Conservation (phyloP, 768 basidiomycete species). For the Kwoniella mangroviensis region DNA sequence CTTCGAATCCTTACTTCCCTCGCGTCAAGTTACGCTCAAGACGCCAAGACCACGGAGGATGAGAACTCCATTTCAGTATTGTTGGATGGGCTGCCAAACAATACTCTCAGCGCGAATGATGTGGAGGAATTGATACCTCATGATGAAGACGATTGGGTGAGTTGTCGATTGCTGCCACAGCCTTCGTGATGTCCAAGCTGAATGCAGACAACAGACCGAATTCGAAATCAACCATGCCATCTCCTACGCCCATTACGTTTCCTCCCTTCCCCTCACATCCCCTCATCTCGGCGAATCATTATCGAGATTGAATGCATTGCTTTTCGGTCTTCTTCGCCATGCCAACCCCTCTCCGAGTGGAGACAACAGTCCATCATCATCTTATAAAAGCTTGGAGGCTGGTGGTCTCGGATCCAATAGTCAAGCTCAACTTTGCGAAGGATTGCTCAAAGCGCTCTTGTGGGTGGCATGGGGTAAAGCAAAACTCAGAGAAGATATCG, state of each 20-base stretch:
- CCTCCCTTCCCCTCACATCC: constrained; percentile 38
- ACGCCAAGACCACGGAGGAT: constrained; percentile 9
- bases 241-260: constrained; percentile 53
- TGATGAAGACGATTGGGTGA: constrained; percentile 50
- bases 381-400: constrained; percentile 22
- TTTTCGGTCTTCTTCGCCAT: constrained; percentile 37
- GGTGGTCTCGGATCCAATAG: constrained; percentile 10
- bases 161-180: constrained; percentile 7
- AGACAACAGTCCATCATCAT: constrained; percentile 36
- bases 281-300: constrained; percentile 31
- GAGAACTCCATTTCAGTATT: constrained; percentile 20
- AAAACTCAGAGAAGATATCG: constrained; percentile 26
- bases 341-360: constrained; percentile 11
- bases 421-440: constrained; percentile 41
- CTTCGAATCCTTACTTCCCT: constrained; percentile 51
- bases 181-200: neutral
- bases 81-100: constrained; percentile 30
- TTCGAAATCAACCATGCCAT: constrained; percentile 52
- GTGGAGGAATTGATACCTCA: constrained; percentile 8
- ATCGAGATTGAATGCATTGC: constrained; percentile 29
- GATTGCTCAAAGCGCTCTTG: constrained; percentile 39
- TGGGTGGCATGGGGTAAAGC: constrained; percentile 40
- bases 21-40: constrained; percentile 42
- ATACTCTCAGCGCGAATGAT: constrained; percentile 7
- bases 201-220: constrained; percentile 31